Evolutionary conservation across 176 grass and related monocot genomes (phyloP), one percentile per base, ranked within the genome.

Genomic region (Echinochloa phyllopogon): DNA sequence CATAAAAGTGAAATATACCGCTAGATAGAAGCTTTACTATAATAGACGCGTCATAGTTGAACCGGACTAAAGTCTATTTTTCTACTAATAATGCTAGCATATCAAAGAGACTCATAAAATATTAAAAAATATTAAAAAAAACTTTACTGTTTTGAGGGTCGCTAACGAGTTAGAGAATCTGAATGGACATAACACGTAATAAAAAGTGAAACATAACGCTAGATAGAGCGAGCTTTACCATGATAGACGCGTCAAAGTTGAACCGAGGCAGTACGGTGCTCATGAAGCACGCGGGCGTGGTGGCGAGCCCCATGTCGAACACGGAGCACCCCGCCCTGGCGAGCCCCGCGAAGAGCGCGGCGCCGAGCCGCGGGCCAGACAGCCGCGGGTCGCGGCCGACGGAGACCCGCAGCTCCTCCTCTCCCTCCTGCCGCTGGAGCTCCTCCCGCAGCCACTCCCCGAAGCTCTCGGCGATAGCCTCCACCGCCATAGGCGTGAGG

Each of bases 201-300:
- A 56, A 56, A 7, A 73, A 73, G 6, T 33, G 3, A 61, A 47
- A 36, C 25, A 18, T 43, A 17, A 17, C 11, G 3, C 15, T 36
- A 38, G 3, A 20, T 37, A 69, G 20, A 44, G 1, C 29, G 4
- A 16, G 21, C 4, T 4, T 71, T 86, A 97, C 92, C 94, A 97
- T 97, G 7, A 97, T 97, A 0, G 94, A 97, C 6, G 88, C 94
- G 60, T 97, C 90, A 61, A 92, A 97, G 76, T 63, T 71, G 76
- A 97, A 97, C 14, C 66, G 72, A 5, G 88, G 81, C 72, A 92
- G 29, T 4, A 87, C 85, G 44, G 92, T 97, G 80, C 94, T 97
- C 90, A 97, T 94, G 77, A 94, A 97, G 83, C 94, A 94, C 1
- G 94, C 94, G 1, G 94, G 94, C 17, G 94, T 97, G 77, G 92